Conservation (phyloP, 768 basidiomycete genomes). For the Chalciporus pseudorubinellus region DNA sequence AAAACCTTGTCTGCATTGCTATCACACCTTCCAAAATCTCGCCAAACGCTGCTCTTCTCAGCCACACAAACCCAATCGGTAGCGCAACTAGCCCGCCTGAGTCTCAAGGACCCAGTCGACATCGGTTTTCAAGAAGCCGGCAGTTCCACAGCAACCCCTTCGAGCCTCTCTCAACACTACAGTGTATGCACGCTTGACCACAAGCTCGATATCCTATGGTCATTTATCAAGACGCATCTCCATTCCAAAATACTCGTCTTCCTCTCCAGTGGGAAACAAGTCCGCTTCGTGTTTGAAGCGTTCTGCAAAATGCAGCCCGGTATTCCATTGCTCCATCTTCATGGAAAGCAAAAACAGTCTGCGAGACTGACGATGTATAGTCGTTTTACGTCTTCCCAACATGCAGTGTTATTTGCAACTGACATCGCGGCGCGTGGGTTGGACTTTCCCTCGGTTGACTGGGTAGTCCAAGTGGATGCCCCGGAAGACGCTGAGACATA, state of each 20-base stretch:
- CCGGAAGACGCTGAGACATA: conserved; percentile 98
- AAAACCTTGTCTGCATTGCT: conserved; percentile 87
- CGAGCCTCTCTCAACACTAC: conserved; percentile 86
- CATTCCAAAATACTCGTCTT: conserved; percentile 92
- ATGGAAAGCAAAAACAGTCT: conserved; percentile 96
- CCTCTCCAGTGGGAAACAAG: conserved; percentile 93
- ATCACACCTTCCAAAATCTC: conserved; percentile 84
- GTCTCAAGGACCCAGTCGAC: conserved; percentile 76
- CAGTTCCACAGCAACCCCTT: conserved; percentile 55
- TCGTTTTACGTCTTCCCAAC: conserved; percentile 76
- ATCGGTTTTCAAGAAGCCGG: conserved; percentile 60
- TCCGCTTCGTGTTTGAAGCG: conserved; percentile 93
- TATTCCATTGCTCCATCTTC: conserved; percentile 86
- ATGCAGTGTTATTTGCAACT: conserved; percentile 89
- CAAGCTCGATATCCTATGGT: conserved; percentile 90
- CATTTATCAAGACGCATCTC: conserved; percentile 92
- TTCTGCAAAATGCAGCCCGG: conserved; percentile 97
- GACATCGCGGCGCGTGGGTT: conserved; percentile 95
- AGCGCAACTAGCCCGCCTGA: conserved; percentile 83
- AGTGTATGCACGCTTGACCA: conserved; percentile 76
- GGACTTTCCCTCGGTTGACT: conserved; percentile 95
- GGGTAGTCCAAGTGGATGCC: conserved; percentile 94
- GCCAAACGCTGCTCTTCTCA: conserved; percentile 95
- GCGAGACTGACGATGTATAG: conserved; percentile 80
- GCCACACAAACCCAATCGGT: conserved; percentile 95